These are phyloP conservation scores for Penicillium longicatenatum DNA, from an alignment of 495 filamentous ascomycete species.

Conservation along the genomic window DNA sequence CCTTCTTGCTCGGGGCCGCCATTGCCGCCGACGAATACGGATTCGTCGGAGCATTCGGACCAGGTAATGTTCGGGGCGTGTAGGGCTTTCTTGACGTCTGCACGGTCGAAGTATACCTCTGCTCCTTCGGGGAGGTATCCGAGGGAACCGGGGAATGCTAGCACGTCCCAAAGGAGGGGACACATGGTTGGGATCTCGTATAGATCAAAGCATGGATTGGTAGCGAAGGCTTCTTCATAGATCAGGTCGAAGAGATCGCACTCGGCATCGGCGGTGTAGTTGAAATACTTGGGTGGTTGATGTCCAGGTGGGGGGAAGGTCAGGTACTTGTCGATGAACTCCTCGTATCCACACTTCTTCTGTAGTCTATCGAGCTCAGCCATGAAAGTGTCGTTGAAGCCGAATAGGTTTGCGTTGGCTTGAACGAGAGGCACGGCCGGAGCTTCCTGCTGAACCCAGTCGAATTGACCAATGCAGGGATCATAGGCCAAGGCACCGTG, in stretches of 20 bases:
- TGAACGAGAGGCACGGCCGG: slow-evolving; percentile 51
- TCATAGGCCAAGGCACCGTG: slow-evolving; percentile 46
- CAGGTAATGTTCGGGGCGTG: slow-evolving; percentile 54
- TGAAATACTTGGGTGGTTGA: slow-evolving; percentile 40
- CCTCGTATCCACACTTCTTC: slow-evolving; percentile 56
- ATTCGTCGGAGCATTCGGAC: slow-evolving; percentile 40
- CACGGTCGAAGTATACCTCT: slow-evolving; percentile 58
- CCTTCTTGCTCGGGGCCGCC: slow-evolving; percentile 40
- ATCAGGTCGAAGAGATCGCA: slow-evolving; percentile 57
- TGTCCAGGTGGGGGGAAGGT: slow-evolving; percentile 52
- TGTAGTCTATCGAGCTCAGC: slow-evolving; percentile 48
- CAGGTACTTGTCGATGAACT: slow-evolving; percentile 57
- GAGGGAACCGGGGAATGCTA: slow-evolving; percentile 47
- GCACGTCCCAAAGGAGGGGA: slow-evolving; percentile 48
- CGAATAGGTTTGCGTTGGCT: slow-evolving; percentile 55
- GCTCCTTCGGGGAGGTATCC: slow-evolving; percentile 43
- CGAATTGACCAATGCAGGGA: slow-evolving; percentile 45
- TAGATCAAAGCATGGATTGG: slow-evolving; percentile 65
- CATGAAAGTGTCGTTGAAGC: slow-evolving; percentile 57
- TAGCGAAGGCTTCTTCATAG: slow-evolving; percentile 43
- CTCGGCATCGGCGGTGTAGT: slow-evolving; percentile 30
- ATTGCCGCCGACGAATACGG: slow-evolving; percentile 48
- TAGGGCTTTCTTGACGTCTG: slow-evolving; percentile 59
- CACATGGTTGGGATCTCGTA: slow-evolving; percentile 55
- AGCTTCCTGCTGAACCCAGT: slow-evolving; percentile 42